Base-by-base conservation (phyloP, 2,329 filamentous ascomycete species). In the Penicillium sp. region DNA sequence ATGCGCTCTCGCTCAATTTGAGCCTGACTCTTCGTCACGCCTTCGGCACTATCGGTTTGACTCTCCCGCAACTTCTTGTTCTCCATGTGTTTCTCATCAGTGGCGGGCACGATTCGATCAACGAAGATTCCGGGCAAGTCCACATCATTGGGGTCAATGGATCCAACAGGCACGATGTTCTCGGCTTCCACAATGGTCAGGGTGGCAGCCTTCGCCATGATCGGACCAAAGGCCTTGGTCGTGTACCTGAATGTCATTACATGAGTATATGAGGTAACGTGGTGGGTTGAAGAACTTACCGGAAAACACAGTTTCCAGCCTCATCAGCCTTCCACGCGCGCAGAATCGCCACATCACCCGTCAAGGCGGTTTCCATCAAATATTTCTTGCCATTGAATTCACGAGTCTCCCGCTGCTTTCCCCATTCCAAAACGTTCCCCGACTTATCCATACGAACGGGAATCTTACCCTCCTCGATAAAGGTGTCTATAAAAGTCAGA, bases 121-220 rank as follows among this genome's bases (percentile, higher is more conserved):
- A 95, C 87, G 69, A 86, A 94, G 63, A 95, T 92, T 9, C 90
- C 90, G 0, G 89, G 89, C 3, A 95, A 79, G 67, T 94, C 86
- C 5, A 95, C 85, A 42, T 86, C 83, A 57, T 89, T 86, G 2
- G 90, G 86, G 51, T 87, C 81, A 37, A 95, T 87, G 2, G 84
- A 83, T 23, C 90, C 90, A 1, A 85, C 73, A 2, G 88, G 85
- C 50, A 95, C 90, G 56, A 95, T 91, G 59, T 93, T 82, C 67
- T 95, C 90, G 1, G 90, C 90, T 70, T 95, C 90, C 35, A 94
- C 89, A 40, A 95, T 92, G 25, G 89, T 88, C 37, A 89, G 68
- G 46, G 82, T 84, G 0, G 89, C 90, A 0, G 90, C 90, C 75
- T 93, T 92, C 56, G 89, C 90, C 88, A 92, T 90, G 59, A 90